Evolutionary conservation across 2,329 filamentous ascomycete genomes (phyloP).

Genomic region (Arthrinium puccinioides): DNA sequence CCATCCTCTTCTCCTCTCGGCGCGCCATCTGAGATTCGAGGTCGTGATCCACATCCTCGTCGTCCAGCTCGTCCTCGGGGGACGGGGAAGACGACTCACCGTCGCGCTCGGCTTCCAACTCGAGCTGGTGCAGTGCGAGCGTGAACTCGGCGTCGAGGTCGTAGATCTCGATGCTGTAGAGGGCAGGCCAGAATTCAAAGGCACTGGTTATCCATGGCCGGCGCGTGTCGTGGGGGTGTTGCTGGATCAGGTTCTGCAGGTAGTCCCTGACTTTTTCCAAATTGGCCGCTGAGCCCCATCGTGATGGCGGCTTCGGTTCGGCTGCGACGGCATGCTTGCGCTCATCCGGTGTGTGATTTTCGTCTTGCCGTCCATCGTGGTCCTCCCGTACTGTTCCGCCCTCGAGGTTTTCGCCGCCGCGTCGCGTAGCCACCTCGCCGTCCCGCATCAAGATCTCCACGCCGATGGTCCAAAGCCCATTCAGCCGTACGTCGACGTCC

Average conservation of each 20-base stretch:
- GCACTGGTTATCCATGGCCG: constrained; percentile 54
- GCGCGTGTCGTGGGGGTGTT: constrained; percentile 62
- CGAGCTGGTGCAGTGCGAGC: constrained; percentile 31
- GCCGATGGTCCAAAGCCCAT: constrained; percentile 73
- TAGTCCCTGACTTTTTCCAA: constrained; percentile 46
- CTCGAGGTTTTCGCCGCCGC: neutral
- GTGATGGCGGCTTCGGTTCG: constrained; percentile 6
- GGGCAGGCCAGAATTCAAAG: constrained; percentile 71
- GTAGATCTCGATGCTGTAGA: constrained; percentile 78
- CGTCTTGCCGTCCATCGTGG: too few relatives aligned
- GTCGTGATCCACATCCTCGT: constrained; percentile 16
- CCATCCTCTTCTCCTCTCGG: constrained; percentile 7
- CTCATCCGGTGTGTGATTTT: too few relatives aligned
- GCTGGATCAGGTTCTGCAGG: constrained; percentile 71
- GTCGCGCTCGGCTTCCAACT: constrained; percentile 12
- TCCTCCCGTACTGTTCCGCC: neutral
- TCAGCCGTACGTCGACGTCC: constrained; percentile 61
- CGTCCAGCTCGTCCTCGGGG: constrained; percentile 9
- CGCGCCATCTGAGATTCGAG: constrained; percentile 1
- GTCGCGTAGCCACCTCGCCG: constrained; percentile 27
- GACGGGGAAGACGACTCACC: constrained; percentile 9
- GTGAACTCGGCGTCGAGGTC: constrained; percentile 57
- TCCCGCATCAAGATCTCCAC: constrained; percentile 73
- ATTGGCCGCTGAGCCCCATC: constrained; percentile 39
- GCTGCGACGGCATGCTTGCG: too few relatives aligned